Evolutionary conservation across 1,284 basidiomycete species (phyloP), one percentile per base, ranked within the genome.

Genomic region (Ceratobasidium sp.): DNA sequence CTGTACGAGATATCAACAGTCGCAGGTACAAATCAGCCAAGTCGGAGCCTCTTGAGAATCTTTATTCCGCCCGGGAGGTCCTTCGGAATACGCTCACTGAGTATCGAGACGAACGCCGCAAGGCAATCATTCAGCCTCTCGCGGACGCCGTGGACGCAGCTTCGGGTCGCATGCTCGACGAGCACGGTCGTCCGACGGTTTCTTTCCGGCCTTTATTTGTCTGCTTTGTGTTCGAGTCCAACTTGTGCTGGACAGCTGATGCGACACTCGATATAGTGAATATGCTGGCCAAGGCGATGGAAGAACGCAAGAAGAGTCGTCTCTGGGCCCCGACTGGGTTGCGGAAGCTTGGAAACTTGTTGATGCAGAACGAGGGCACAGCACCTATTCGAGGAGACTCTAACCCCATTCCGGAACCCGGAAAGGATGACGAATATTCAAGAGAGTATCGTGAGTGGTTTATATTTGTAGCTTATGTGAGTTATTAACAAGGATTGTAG

Each of bases 281-380:
- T 64, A 79, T 77, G 21, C 79, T 90, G 34, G 80, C 82, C 45
- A 75, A 76, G 34, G 81, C 85, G 12, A 81, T 80, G 12, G 74
- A 76, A 59, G 84, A 83, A 73, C 79, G 85, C 9, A 78, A 75
- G 59, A 74, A 74, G 53, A 83, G 82, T 71, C 78, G 84, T 64
- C 73, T 88, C 55, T 88, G 86, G 87, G 83, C 82, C 32, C 87
- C 87, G 28, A 85, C 81, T 61, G 83, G 83, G 14, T 72, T 87
- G 46, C 76, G 87, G 71, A 78, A 80, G 64, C 76, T 87, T 0
- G 82, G 83, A 69, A 82, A 81, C 71, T 75, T 82, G 36, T 64
- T 83, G 4, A 78, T 77, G 18, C 78, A 76, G 23, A 79, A 74
- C 23, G 79, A 67, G 3, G 71, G 72, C 9, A 67, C 80, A 34